Percentiles rank a stretch among this genome's conserved stretches.
These are phyloP conservation scores for Hevea brasiliensis DNA, from an alignment of 345 rosid species.

Conservation along the genomic window DNA sequence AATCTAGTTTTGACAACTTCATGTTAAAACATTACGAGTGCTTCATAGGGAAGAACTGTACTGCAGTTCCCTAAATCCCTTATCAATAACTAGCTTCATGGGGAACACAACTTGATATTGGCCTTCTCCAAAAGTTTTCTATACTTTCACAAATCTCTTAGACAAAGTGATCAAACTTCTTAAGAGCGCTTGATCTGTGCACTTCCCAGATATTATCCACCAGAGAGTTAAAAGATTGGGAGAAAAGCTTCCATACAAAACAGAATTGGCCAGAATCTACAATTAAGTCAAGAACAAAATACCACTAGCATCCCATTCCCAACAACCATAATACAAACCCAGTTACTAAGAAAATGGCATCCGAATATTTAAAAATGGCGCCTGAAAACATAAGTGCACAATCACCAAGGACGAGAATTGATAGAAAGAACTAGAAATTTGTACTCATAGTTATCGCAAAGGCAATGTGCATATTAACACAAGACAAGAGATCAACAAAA, in stretches of 20 bases:
- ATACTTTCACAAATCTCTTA: not conserved
- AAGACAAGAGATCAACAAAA: conserved; percentile 11
- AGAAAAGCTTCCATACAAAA: not conserved
- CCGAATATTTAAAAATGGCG: not conserved
- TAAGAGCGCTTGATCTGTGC: not conserved
- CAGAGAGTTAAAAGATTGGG: not conserved
- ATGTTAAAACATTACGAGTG: not conserved
- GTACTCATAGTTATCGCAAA: not conserved
- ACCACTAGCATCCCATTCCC: not conserved
- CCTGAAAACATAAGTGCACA: not conserved
- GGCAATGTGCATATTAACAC: not conserved
- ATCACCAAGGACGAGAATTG: no score
- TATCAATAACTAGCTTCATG: not conserved
- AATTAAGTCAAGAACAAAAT: not conserved
- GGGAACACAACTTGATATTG: not conserved
- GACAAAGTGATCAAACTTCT: not conserved
- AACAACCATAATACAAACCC: not conserved
- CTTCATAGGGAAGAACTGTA: not conserved
- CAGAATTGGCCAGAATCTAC: not conserved
- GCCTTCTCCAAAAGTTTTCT: not conserved
- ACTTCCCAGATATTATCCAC: not conserved
- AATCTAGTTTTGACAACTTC: not conserved
- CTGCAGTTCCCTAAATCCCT: not conserved
- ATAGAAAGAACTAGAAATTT: not conserved
- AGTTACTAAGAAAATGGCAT: not conserved